Evolutionary conservation across 2,329 filamentous ascomycete genomes (phyloP).

Genomic region (Claviceps maximensis): DNA sequence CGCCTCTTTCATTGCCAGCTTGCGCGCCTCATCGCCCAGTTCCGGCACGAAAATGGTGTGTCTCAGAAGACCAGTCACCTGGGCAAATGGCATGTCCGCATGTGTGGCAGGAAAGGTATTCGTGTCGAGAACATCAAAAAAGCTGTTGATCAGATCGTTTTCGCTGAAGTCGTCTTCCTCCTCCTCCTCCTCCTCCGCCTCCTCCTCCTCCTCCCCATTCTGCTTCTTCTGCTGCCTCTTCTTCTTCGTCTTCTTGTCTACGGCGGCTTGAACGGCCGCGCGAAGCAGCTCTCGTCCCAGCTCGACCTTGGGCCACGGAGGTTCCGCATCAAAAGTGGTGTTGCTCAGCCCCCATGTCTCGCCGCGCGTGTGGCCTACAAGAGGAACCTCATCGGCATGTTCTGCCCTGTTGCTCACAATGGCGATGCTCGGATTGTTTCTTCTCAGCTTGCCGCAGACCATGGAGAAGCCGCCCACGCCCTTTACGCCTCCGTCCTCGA

Average conservation of each 20-base stretch:
- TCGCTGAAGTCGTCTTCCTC: too few species aligned
- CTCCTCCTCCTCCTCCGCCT: too few species aligned
- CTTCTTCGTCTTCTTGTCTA: slow-evolving; percentile 20
- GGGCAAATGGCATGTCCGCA: slow-evolving; percentile 33
- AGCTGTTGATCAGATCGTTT: slow-evolving; percentile 32
- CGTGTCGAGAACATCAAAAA: slow-evolving; percentile 43
- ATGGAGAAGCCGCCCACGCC: slow-evolving; percentile 55
- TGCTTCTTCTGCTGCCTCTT: too few species aligned
- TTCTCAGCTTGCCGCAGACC: slow-evolving; percentile 46
- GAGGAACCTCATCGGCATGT: slow-evolving; percentile 39
- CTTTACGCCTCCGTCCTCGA: slow-evolving; percentile 38
- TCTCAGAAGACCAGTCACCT: slow-evolving; percentile 39
- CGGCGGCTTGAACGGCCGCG: slow-evolving; percentile 27
- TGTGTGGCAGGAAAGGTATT: slow-evolving; percentile 38
- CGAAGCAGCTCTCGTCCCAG: slow-evolving; percentile 35
- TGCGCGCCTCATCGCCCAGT: slow-evolving; percentile 37
- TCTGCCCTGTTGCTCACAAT: slow-evolving; percentile 8
- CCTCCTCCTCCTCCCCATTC: too few species aligned
- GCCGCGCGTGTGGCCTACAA: slow-evolving; percentile 38
- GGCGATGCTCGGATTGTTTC: slow-evolving; percentile 22
- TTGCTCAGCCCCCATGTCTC: slow-evolving; percentile 50
- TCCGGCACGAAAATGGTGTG: slow-evolving; percentile 49
- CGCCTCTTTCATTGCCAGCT: slow-evolving; percentile 30
- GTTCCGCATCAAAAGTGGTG: slow-evolving; percentile 38
- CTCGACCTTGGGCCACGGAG: slow-evolving; percentile 48